Evolutionary conservation across 257 asterid species (phyloP).

Genomic region (Lavandula angustifolia): DNA sequence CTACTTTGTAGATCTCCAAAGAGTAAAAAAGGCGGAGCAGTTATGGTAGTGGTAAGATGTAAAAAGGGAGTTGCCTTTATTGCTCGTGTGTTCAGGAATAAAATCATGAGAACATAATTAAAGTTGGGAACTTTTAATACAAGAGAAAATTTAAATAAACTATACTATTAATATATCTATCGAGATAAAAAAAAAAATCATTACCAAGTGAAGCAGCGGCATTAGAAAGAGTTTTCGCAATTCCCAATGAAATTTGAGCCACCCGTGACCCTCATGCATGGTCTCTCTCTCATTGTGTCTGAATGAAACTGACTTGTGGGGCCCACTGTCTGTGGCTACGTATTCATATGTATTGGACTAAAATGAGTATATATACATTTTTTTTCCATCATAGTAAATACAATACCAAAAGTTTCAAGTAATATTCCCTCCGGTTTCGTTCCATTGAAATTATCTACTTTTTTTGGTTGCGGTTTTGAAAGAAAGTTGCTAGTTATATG

Average conservation of each 20-base stretch:
- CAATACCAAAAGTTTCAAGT: too few species aligned
- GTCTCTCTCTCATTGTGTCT: constrained; percentile 32
- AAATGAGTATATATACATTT: too few species aligned
- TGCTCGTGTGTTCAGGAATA: constrained; percentile 48
- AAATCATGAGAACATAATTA: constrained; percentile 73
- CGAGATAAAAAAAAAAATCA: not conserved
- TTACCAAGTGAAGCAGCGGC: constrained; percentile 1
- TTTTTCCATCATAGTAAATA: too few species aligned
- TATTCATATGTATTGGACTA: not conserved
- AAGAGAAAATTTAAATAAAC: not conserved
- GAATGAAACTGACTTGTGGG: constrained; percentile 37
- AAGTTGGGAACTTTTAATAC: constrained; percentile 25
- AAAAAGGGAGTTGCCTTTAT: constrained; percentile 65
- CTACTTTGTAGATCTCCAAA: constrained; percentile 4
- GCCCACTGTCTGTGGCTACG: constrained; percentile 9
- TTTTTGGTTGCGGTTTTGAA: too few species aligned
- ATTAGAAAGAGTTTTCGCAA: constrained; percentile 41
- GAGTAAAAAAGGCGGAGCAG: constrained; percentile 27
- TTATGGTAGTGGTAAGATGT: constrained; percentile 19
- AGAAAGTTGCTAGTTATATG: too few species aligned
- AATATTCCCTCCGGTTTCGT: too few species aligned
- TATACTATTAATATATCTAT: not conserved
- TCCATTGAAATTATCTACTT: too few species aligned
- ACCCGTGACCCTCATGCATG: constrained; percentile 47
- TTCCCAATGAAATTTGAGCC: constrained; percentile 49